phyloP scores from a whole-genome alignment of 441 rosid genomes.

The Arabidopsis lyrata region DNA sequence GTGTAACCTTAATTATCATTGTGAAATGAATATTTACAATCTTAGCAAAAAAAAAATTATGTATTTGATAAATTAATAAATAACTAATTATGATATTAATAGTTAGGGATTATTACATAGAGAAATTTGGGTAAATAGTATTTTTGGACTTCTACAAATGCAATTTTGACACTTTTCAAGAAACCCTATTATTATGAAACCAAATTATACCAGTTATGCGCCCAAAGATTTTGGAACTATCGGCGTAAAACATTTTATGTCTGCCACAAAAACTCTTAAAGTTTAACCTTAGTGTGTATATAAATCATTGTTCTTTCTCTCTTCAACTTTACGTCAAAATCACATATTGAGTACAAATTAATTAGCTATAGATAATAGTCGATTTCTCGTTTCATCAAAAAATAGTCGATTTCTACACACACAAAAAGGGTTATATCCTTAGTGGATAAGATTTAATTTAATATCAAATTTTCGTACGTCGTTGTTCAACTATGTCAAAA shows the following conservation, averaged over 20 bases:
- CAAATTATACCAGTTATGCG: no score
- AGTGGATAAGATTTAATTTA: slow-evolving; percentile 14
- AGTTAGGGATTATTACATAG: not conserved
- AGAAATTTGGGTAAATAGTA: not conserved
- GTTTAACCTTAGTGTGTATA: not conserved
- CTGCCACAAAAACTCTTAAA: slow-evolving; percentile 13
- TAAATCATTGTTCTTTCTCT: not conserved
- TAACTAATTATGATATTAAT: not conserved
- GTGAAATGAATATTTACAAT: no score
- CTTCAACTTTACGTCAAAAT: slow-evolving; percentile 23
- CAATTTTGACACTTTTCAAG: not conserved
- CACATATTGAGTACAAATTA: no score
- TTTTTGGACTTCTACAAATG: not conserved
- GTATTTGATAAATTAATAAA: not conserved
- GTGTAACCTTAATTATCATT: no score
- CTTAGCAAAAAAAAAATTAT: not conserved
- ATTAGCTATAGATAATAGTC: no score
- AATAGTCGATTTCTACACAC: not conserved
- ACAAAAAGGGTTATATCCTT: not conserved
- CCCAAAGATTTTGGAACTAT: slow-evolving; percentile 35
- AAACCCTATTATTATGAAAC: no score
- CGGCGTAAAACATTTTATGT: slow-evolving; percentile 23
- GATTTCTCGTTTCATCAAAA: no score
- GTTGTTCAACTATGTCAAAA: slow-evolving; percentile 12
- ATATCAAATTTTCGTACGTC: no score